Percentiles rank a stretch among this genome's conserved stretches.
These are phyloP conservation scores for Nicotiana paniculata DNA, from an alignment of 257 asterid genomes.

Conservation along the genomic window DNA sequence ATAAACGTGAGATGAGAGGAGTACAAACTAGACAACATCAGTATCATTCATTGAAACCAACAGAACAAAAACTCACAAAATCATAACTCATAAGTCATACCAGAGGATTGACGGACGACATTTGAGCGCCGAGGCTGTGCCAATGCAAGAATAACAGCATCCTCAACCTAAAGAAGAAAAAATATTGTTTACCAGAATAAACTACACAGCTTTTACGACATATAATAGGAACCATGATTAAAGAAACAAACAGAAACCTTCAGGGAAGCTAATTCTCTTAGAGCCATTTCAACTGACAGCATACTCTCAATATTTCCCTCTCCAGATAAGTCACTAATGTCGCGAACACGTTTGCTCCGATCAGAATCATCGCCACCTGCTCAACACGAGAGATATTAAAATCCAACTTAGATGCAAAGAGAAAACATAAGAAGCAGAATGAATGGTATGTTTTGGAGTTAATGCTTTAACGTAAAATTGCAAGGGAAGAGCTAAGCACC, in stretches of 20 bases:
- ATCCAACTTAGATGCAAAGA: slow-evolving; percentile 15
- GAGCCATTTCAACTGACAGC: slow-evolving; percentile 99
- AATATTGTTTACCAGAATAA: background rate
- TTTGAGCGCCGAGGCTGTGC: slow-evolving; percentile 76
- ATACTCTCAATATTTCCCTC: slow-evolving; percentile 98
- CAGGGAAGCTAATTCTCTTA: slow-evolving; percentile 89
- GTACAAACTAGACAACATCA: background rate
- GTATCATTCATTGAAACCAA: background rate
- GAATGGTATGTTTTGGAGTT: slow-evolving; percentile 7
- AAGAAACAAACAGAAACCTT: slow-evolving; percentile 45
- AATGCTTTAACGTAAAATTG: background rate
- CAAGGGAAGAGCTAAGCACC: slow-evolving; percentile 43
- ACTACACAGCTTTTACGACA: background rate
- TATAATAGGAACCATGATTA: background rate
- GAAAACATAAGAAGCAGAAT: background rate
- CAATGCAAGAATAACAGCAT: slow-evolving; percentile 77
- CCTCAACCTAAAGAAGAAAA: slow-evolving; percentile 70
- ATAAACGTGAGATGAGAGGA: background rate
- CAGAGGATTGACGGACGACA: slow-evolving; percentile 72
- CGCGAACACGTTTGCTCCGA: slow-evolving; percentile 43
- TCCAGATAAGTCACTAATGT: slow-evolving; percentile 84
- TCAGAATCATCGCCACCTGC: slow-evolving; percentile 48
- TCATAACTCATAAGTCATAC: slow-evolving; percentile 27
- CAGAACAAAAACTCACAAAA: background rate
- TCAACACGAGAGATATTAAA: slow-evolving; percentile 17